Evolutionary conservation across 306 rosid genomes (phyloP).

Genomic region (Macrotyloma uniflorum): DNA sequence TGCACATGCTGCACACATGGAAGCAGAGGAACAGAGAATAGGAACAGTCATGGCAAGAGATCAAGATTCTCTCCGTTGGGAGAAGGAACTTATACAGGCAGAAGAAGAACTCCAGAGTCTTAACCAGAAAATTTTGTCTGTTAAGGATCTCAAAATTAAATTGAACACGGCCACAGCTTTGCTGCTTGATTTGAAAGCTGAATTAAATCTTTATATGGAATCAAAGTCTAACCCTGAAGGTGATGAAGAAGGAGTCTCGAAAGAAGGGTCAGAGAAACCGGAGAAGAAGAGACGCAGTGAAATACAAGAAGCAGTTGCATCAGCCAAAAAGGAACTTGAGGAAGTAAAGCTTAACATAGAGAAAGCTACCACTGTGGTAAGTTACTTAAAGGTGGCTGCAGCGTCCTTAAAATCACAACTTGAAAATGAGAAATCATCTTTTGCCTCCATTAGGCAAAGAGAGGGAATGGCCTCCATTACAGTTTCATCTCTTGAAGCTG

Average conservation of each 20-base stretch:
- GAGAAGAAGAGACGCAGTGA: constrained; percentile 58
- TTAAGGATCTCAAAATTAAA: constrained; percentile 79
- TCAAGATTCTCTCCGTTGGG: constrained; percentile 87
- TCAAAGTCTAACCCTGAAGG: constrained; percentile 57
- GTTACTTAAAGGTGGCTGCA: constrained; percentile 72
- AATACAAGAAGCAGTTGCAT: constrained; percentile 76
- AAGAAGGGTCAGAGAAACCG: constrained; percentile 45
- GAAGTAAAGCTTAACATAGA: constrained; percentile 80
- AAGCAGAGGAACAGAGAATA: constrained; percentile 91
- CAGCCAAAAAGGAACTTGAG: constrained; percentile 83
- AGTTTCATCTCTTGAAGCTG: constrained; percentile 90
- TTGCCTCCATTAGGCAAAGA: constrained; percentile 67
- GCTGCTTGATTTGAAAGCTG: constrained; percentile 74
- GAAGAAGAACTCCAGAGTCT: constrained; percentile 74
- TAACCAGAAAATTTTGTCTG: constrained; percentile 64
- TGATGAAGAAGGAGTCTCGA: constrained; percentile 42
- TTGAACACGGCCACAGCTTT: constrained; percentile 63
- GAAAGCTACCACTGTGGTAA: constrained; percentile 75
- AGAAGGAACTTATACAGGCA: constrained; percentile 74
- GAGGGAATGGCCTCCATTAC: constrained; percentile 96
- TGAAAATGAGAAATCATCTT: constrained; percentile 70
- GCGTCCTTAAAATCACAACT: constrained; percentile 68
- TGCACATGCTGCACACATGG: constrained; percentile 93
- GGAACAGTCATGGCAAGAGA: constrained; percentile 93
- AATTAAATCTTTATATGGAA: constrained; percentile 78